Percentiles rank a stretch among this genome's conserved stretches.
phyloP scores from a whole-genome alignment of 208 protist species.

The Wallacemonas rigidus region DNA sequence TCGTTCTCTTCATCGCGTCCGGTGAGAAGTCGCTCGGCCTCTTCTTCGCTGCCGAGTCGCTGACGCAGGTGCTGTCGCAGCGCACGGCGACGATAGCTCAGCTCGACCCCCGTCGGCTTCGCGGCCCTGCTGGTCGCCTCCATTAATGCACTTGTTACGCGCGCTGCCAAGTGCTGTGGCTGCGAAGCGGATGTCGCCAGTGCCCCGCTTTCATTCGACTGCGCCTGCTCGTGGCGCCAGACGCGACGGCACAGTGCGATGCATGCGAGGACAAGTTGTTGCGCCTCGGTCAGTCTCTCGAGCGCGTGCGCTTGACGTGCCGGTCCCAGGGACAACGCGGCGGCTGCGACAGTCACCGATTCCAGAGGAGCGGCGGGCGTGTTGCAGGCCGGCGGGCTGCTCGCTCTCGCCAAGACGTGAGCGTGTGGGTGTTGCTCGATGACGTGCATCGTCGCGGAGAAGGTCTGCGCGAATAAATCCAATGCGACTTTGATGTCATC shows the following conservation, averaged over 20 bases:
- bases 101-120: neutral
- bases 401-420: neutral
- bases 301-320: constrained; percentile 23
- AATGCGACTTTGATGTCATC: constrained; percentile 2
- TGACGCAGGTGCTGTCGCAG: neutral
- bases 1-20: neutral
- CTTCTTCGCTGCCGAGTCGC: neutral
- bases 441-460: constrained; percentile 31
- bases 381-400: neutral
- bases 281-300: constrained; percentile 26
- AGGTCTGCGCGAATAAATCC: constrained; percentile 25
- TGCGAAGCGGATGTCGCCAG: neutral
- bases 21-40: neutral
- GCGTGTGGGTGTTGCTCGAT: constrained; percentile 4
- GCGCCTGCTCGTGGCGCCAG: constrained; percentile 1
- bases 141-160: constrained; percentile 27
- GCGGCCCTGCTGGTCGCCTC: constrained; percentile 10
- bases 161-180: constrained; percentile 14
- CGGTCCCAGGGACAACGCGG: constrained; percentile 7
- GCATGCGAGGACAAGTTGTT: constrained; percentile 32
- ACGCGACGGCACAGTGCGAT: constrained; percentile 6
- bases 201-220: neutral
- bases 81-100: neutral
- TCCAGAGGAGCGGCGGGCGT: neutral
- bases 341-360: constrained; percentile 8